Evolutionary conservation across 1,139 yeast species (phyloP).

Genomic region (Sugiyamaella paludigena): DNA sequence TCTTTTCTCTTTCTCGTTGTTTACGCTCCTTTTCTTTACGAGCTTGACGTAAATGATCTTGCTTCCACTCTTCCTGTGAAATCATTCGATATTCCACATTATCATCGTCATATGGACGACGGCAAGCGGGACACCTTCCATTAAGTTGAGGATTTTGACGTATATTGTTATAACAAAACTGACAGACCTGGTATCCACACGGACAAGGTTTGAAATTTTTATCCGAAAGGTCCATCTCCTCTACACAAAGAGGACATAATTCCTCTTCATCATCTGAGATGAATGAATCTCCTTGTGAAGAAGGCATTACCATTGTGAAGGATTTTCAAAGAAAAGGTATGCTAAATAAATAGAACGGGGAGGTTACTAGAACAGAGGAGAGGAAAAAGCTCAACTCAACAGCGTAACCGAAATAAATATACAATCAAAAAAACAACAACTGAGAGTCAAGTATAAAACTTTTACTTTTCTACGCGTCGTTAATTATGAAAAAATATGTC

Average conservation of each 20-base stretch:
- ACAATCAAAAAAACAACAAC: too few relatives aligned
- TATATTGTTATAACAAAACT: conserved; percentile 95
- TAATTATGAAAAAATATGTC: too few relatives aligned
- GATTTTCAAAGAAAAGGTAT: neutral
- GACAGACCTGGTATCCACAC: conserved; percentile 98
- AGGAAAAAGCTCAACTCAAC: too few relatives aligned
- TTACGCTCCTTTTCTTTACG: conserved; percentile 83
- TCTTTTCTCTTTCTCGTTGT: conserved; percentile 86
- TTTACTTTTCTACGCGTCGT: too few relatives aligned
- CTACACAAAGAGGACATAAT: conserved; percentile 88
- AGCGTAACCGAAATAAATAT: too few relatives aligned
- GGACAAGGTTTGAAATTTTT: conserved; percentile 98
- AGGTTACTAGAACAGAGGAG: too few relatives aligned
- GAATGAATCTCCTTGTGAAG: conserved; percentile 43
- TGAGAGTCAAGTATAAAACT: too few relatives aligned
- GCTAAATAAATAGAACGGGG: neutral
- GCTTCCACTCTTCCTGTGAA: conserved; percentile 82
- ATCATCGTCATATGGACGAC: conserved; percentile 90
- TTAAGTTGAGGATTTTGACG: conserved; percentile 92
- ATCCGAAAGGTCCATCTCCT: conserved; percentile 95
- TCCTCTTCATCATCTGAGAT: conserved; percentile 82
- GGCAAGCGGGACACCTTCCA: conserved; percentile 97
- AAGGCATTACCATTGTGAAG: conserved; percentile 14
- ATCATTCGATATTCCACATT: conserved; percentile 82
- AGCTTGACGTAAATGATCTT: conserved; percentile 62